Evolutionary conservation across 176 grass and related monocot species (phyloP), one percentile per base, ranked within the genome.

Genomic region (Panicum miliaceum): DNA sequence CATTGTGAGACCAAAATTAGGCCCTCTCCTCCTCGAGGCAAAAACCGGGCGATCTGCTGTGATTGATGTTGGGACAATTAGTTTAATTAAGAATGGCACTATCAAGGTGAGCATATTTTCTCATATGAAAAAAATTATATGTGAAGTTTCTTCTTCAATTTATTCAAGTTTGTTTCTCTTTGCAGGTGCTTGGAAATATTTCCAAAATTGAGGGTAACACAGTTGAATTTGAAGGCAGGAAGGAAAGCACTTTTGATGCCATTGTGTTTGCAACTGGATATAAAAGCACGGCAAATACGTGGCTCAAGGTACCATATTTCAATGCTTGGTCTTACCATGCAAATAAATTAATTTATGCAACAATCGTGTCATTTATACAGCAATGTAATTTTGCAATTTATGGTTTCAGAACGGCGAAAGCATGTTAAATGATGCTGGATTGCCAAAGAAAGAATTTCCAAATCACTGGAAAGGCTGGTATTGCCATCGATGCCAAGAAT

Each of bases 231-330:
- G 40, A 53, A 4, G 35, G 64, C 3, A 66, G 50, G 2, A 62
- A 82, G 40, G 20, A 54, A 20, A 3, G 66, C 4, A 8, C 64
- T 13, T 93, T 67, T 41, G 81, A 90, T 51, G 80, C 25, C 6
- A 85, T 85, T 11, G 72, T 92, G 34, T 90, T 92, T 37, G 91
- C 91, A 11, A 90, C 91, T 0, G 88, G 91, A 36, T 93, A 88
- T 19, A 81, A 54, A 79, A 93, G 81, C 77, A 73, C 64, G 2
- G 12, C 25, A 0, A 78, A 73, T 73, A 16, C 36, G 2, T 90
- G 88, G 88, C 84, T 93, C 41, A 63, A 92, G 90, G 90, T 92
- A 60, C 6, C 1, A 29, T 14, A 48, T 35, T n/a, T n/a, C 12
- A 64, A 64, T 7, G 6, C 16, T 65, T 65, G 6, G 15, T 65